Evolutionary conservation across 805 yeast species (phyloP).

Genomic region (Wickerhamiella sorbophila): DNA sequence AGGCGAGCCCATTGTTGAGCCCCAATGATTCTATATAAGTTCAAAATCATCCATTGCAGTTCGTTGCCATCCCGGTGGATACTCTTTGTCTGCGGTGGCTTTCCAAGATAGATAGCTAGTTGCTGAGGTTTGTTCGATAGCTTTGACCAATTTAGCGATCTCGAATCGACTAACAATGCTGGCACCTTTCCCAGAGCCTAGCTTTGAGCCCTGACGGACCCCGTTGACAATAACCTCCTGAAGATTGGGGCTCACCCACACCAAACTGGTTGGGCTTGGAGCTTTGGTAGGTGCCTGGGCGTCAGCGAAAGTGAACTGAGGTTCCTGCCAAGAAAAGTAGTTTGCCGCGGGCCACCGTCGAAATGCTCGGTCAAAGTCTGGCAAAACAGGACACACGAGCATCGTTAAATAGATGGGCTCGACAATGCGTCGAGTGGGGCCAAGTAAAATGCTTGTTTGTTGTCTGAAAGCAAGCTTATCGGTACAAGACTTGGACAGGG

Average conservation of each 20-base stretch:
- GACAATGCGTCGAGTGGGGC: constrained; percentile 19
- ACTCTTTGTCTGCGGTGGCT: constrained; percentile 2
- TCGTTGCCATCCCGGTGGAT: constrained; percentile 16
- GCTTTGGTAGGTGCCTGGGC: constrained; percentile 4
- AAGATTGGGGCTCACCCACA: constrained; percentile 10
- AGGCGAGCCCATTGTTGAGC: constrained; percentile 1
- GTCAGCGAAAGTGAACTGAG: constrained; percentile 9
- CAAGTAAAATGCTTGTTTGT: constrained; percentile 23
- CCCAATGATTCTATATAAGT: background rate
- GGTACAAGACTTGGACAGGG: constrained; percentile 75
- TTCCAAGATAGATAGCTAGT: background rate
- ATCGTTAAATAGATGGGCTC: constrained; percentile 18
- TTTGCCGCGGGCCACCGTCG: constrained; percentile 12
- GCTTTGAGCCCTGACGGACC: constrained; percentile 14
- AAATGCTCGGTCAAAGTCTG: constrained; percentile 25
- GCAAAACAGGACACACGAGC: constrained; percentile 20
- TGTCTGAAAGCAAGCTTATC: constrained; percentile 67
- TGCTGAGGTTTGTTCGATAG: background rate
- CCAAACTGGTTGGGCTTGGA: constrained; percentile 12
- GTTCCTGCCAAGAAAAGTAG: constrained; percentile 8
- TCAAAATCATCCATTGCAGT: constrained; percentile 14
- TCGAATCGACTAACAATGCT: constrained; percentile 10
- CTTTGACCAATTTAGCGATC: background rate
- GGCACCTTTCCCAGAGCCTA: constrained; percentile 5
- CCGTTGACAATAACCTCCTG: constrained; percentile 17